Percentiles rank a stretch among this genome's conserved stretches.
phyloP scores from a whole-genome alignment of 106 monocot species.

The Iris macrosiphon region DNA sequence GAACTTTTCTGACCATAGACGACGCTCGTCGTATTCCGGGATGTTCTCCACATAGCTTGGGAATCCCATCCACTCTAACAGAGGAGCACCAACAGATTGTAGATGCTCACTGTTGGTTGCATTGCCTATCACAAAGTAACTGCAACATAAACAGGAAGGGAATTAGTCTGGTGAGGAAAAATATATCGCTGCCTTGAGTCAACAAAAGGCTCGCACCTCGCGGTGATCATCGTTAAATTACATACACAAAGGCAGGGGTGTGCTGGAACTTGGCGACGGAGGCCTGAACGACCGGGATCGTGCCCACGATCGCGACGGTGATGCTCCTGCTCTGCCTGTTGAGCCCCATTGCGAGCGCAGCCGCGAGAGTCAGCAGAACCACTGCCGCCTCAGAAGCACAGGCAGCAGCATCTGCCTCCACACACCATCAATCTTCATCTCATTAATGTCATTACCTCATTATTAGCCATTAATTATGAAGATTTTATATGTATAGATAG shows the following conservation, averaged over 20 bases:
- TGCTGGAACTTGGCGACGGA: constrained; percentile 40
- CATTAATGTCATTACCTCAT: no score
- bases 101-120: constrained; percentile 35
- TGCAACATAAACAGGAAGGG: constrained; percentile 9
- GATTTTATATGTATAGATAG: no score
- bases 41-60: no score
- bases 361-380: constrained; percentile 21
- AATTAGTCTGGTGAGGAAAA: no score
- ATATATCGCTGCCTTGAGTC: neutral
- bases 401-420: no score
- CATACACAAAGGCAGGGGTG: constrained; percentile 61
- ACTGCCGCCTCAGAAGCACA: constrained; percentile 25
- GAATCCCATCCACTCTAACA: no score
- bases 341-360: constrained; percentile 40
- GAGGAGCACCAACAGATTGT: constrained; percentile 41
- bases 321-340: constrained; percentile 40
- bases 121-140: constrained; percentile 67
- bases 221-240: neutral
- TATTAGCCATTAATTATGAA: no score
- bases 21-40: no score
- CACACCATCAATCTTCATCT: constrained; percentile 1
- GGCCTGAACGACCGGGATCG: constrained; percentile 29
- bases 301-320: constrained; percentile 47
- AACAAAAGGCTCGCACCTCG: neutral
- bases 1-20: no score